A percentile compares a stretch with the other conserved stretches of the same genome.
phyloP scores from a whole-genome alignment of 768 basidiomycete species.

The Boletellus emodensis region DNA sequence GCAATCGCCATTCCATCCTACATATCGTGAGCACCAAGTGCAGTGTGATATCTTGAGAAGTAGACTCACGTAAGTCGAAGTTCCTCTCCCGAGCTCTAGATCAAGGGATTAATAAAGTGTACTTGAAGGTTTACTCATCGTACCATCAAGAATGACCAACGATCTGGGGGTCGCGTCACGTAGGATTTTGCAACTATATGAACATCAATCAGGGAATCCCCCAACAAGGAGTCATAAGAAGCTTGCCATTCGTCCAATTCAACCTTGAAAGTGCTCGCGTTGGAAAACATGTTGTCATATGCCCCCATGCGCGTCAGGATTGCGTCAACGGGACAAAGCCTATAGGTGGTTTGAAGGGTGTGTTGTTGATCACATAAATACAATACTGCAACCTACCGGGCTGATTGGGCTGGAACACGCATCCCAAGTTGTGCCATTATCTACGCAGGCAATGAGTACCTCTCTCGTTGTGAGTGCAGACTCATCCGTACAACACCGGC shows the following conservation, averaged over 20 bases:
- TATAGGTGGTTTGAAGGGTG: conserved; percentile 27
- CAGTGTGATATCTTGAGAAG: not conserved
- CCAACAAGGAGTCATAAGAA: not conserved
- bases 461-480: not conserved
- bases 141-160: conserved; percentile 91
- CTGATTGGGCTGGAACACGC: conserved; percentile 83
- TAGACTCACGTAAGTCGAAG: conserved; percentile 78
- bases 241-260: conserved; percentile 93
- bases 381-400: conserved; percentile 47
- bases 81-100: conserved; percentile 89
- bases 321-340: conserved; percentile 83
- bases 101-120: conserved; percentile 7
- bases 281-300: conserved; percentile 95
- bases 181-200: conserved; percentile 79
- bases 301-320: conserved; percentile 98
- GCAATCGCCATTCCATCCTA: conserved; percentile 99
- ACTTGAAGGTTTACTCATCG: conserved; percentile 16
- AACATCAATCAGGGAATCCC: not conserved
- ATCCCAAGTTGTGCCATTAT: conserved; percentile 96
- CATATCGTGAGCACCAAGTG: conserved; percentile 11
- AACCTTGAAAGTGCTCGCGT: conserved; percentile 96
- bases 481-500: conserved; percentile 66
- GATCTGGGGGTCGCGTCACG: conserved; percentile 92
- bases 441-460: conserved; percentile 29
- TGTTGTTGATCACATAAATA: not conserved